Base-by-base conservation (phyloP, 139 green algal genomes). In the Volvox africanus region DNA sequence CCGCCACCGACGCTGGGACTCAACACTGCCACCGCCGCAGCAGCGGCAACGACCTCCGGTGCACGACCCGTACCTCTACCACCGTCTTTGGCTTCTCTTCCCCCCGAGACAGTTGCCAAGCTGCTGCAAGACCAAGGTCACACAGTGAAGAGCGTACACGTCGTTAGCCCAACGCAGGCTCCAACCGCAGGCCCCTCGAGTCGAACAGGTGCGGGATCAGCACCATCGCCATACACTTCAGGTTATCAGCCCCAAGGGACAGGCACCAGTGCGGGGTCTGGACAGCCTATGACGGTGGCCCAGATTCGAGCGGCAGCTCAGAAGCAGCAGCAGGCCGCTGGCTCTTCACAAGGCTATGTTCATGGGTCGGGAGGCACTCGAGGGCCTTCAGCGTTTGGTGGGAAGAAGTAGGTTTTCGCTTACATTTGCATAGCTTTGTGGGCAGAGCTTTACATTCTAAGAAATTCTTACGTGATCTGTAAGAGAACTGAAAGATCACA, bases 101-200 rank as follows among this genome's bases (percentile, higher is more conserved):
- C 50, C 19, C 86, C 86, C 1, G 86, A 75, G n/a, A 61, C n/a
- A 0, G 30, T 90, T 22, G 86, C 86, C 14, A 90, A 83, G 86
- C 73, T 90, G 30, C 50, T 90, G n/a, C 9, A 61, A n/a, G 73
- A 83, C 3, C 86, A 90, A 20, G 86, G 86, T 22, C 30, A 68
- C 37, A n/a, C n/a, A 13, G 78, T 81, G 32, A 18, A 65, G 12
- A 61, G n/a, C 24, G 69, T 83, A 13, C 50, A 83, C 30, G 37
- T 82, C 1, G 84, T 82, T 0, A 36, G 24, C 50, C 20, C 81
- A 67, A 55, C 35, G 65, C 16, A 44, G 50, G 36, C 78, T 73
- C 50, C 55, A 26, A 32, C 5, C 13, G 80, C 28, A n/a, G 55
- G 28, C 55, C 65, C 16, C 5, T 16, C 65, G 9, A 55, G 44